Evolutionary conservation across 208 protist species (phyloP), one percentile per base, ranked within the genome.

Genomic region (Angomonas ambiguus): DNA sequence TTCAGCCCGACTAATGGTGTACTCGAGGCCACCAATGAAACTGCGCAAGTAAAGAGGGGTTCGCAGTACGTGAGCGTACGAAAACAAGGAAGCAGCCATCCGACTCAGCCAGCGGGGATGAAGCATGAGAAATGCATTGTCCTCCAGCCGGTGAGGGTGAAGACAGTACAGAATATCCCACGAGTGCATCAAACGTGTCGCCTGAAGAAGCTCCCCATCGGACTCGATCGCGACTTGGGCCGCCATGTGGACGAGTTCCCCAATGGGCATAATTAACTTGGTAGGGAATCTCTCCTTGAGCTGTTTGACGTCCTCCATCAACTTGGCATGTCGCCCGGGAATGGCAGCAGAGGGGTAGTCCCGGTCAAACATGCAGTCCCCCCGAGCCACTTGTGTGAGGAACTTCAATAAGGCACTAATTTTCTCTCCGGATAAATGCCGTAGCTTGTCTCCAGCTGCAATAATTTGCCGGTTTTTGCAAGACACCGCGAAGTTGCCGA

Each of bases 131-230:
- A 84, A 85, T 0, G 65, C 32, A 68, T 94, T 92, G 33, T 83
- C 82, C 58, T 82, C 76, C 28, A 96, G 69, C 32, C 76, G 76
- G 60, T 82, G 55, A 25, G 62, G 73, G 59, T 92, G 82, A 68
- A 92, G 79, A 28, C 93, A 57, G 71, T 92, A 96, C 35, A 96
- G 77, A n/a, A 90, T 71, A 58, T 96, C 82, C 85, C 86, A 94
- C 63, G 72, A 83, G 68, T 96, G 87, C 78, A 96, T 82, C 51
- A 96, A 82, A 20, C 77, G 75, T 33, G 87, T 79, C 31, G 79
- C 75, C 71, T 92, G 82, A 59, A 91, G 66, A 67, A 94, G 67
- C 68, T 92, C 87, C 16, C 1, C 60, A 65, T 94, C 85, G 2
- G 83, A 86, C 58, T 88, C 82, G 27, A 96, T 77, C 38, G 85